phyloP scores from a whole-genome alignment of 805 yeast species.

The Saccharomycopsis sp. region DNA sequence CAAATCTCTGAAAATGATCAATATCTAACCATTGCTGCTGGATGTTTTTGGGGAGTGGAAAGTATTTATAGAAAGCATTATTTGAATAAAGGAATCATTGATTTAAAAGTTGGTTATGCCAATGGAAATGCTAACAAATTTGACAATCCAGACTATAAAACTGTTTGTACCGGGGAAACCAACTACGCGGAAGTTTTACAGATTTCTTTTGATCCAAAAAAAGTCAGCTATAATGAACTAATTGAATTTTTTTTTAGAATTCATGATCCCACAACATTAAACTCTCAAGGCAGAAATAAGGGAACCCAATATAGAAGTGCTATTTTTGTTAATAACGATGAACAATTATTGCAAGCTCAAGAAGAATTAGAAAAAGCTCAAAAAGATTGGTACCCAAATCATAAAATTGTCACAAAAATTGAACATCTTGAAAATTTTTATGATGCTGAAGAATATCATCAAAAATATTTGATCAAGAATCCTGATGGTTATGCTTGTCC shows the following conservation, averaged over 20 bases:
- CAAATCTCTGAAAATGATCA: slow-evolving; percentile 37
- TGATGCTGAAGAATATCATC: slow-evolving; percentile 97
- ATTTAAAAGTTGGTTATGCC: slow-evolving; percentile 81
- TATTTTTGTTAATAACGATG: slow-evolving; percentile 50
- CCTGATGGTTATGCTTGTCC: slow-evolving; percentile 89
- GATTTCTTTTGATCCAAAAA: slow-evolving; percentile 65
- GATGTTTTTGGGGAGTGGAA: slow-evolving; percentile 88
- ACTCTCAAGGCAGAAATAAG: slow-evolving; percentile 76
- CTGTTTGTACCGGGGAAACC: slow-evolving; percentile 72
- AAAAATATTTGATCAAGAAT: slow-evolving; percentile 64
- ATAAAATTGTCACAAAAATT: slow-evolving; percentile 58
- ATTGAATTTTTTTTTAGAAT: slow-evolving; percentile 79
- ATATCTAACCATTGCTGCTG: slow-evolving; percentile 51
- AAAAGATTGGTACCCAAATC: slow-evolving; percentile 62
- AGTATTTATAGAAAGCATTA: slow-evolving; percentile 68
- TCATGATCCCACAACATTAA: slow-evolving; percentile 86
- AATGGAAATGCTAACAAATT: slow-evolving; percentile 55
- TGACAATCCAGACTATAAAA: slow-evolving; percentile 37
- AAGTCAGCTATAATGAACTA: slow-evolving; percentile 48
- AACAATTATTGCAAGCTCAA: slow-evolving; percentile 34
- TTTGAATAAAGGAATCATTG: slow-evolving; percentile 56
- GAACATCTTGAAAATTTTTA: slow-evolving; percentile 61
- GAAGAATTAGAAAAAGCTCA: slow-evolving; percentile 45
- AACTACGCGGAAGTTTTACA: slow-evolving; percentile 75
- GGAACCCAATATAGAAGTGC: slow-evolving; percentile 92